Base-by-base conservation (phyloP, 352 stramenopile species). In the Phytophthora foliorum region DNA sequence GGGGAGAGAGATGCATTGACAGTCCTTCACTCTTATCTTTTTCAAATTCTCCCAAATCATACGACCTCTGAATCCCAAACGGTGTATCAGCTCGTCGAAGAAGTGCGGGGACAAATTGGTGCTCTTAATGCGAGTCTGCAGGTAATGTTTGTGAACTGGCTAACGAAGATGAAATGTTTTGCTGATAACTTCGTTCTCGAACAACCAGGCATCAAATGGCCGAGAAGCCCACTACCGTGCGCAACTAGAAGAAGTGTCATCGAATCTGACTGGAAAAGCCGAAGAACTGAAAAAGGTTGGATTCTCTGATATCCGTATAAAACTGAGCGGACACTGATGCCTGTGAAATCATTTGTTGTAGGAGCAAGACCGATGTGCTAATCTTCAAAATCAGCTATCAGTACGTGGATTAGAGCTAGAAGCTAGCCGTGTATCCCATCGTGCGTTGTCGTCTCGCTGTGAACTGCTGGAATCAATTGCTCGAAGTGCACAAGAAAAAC, bases 381-480 rank as follows among this genome's bases (percentile, higher is more conserved):
- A 61, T 2, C 36, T 61, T 19, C 62, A 71, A 32, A 69, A 78
- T 3, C 65, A 75, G 21, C 45, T 91, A 21, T 56, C 74, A 3
- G 49, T 70, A 0, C 72, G 78, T 21, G 70, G 86, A 31, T 24
- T 75, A 1, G 82, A 92, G 36, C 54, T 84, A 2, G 56, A 73
- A 6, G 66, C 71, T 4, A 62, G 83, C 17, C 74, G 76, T 8
- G 57, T 65, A 13, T 78, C 77, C 0, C 77, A 82, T 22, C 62
- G 75, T 10, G 81, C 79, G 9, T 44, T 88, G 2, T 52, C 67
- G 4, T 79, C 75, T 21, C 77, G 82, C 17, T 84, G 81, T 24
- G 67, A 82, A 13, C 74, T 89, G 55, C 69, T 93, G 27, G 81
- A 93, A 65, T 82, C 72, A 6, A 82, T 93, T 29, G 81, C 82